phyloP scores from a whole-genome alignment of 129 eudicot species.

The Saposhnikovia divaricata region DNA sequence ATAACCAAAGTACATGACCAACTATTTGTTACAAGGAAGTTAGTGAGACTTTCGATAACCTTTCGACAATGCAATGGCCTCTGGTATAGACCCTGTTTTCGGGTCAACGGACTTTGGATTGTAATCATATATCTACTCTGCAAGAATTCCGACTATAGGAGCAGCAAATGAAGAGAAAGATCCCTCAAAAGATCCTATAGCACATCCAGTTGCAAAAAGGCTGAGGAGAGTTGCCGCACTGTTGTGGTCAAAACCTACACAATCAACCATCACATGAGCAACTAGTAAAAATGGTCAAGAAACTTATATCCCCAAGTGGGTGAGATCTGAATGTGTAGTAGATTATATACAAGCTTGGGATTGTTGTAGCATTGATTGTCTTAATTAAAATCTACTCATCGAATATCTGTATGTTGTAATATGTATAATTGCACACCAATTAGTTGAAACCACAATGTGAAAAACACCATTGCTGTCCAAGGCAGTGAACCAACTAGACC shows the following conservation, averaged over 20 bases:
- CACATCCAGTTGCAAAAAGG: no score
- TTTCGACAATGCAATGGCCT: conserved; percentile 77
- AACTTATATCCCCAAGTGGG: background rate
- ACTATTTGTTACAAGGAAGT: no score
- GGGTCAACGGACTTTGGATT: conserved; percentile 65
- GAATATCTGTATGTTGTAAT: no score
- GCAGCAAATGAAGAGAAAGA: conserved; percentile 95
- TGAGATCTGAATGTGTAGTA: background rate
- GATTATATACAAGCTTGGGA: background rate
- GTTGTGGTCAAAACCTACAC: conserved; percentile 85
- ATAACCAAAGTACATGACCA: no score
- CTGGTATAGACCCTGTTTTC: conserved; percentile 47
- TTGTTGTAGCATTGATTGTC: background rate
- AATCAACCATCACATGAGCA: background rate
- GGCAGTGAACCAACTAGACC: no score
- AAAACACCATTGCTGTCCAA: no score
- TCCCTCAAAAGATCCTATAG: no score
- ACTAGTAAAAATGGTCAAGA: background rate
- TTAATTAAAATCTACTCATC: no score
- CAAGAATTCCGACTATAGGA: conserved; percentile 85
- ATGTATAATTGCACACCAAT: no score
- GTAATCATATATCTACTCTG: conserved; percentile 83
- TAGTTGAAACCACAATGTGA: no score
- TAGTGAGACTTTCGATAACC: no score
- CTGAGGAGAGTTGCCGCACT: conserved; percentile 73